phyloP scores from a whole-genome alignment of 2,329 filamentous ascomycete genomes.

The Aspergillus quadrilineatus region DNA sequence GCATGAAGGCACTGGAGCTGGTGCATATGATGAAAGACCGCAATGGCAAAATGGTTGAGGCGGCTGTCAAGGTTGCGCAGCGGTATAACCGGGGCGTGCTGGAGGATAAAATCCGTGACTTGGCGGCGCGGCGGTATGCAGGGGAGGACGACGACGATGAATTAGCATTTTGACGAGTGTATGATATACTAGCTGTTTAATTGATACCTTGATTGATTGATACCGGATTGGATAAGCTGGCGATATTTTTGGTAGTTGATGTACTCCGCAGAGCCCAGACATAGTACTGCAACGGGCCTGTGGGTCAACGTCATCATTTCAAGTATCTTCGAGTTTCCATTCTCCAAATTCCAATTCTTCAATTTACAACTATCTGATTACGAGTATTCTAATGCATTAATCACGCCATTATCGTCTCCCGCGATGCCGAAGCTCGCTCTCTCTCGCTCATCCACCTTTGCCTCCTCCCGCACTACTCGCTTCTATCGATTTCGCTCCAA shows the following conservation, averaged over 20 bases:
- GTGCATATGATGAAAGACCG: conserved; percentile 81
- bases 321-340: neutral
- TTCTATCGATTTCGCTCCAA: conserved; percentile 11
- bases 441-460: conserved; percentile 1
- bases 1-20: conserved; percentile 92
- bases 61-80: conserved; percentile 83
- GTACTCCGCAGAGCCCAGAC: neutral
- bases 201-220: conserved; percentile 5
- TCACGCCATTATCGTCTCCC: neutral
- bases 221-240: neutral
- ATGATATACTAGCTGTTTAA: neutral
- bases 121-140: conserved; percentile 69
- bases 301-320: conserved; percentile 9
- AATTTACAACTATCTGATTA: neutral
- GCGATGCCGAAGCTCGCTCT: conserved; percentile 17
- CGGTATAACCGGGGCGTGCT: conserved; percentile 78
- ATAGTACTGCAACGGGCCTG: no score
- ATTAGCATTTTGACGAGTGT: conserved; percentile 27
- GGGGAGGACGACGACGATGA: conserved; percentile 59
- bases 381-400: conserved; percentile 10
- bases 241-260: neutral
- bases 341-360: neutral
- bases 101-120: conserved; percentile 84
- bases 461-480: conserved; percentile 13
- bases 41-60: conserved; percentile 85